Percentiles rank a stretch among this genome's conserved stretches.
These are phyloP conservation scores for Epichloe sibirici DNA, from an alignment of 2,329 filamentous ascomycete genomes.

Conservation along the genomic window DNA sequence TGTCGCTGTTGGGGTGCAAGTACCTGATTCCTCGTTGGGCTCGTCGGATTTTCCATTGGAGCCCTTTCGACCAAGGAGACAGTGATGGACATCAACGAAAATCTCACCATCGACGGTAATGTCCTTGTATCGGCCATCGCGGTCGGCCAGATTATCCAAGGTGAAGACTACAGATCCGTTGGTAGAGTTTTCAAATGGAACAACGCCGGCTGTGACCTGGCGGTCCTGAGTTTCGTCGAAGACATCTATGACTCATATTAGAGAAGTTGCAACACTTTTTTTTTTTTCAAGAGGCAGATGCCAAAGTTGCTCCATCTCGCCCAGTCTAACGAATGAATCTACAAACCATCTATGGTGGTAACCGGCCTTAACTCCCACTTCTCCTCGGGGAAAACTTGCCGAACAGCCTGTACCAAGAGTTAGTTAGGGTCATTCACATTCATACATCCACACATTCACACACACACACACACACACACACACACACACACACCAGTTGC, in stretches of 20 bases:
- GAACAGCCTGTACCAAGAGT: constrained; percentile 27
- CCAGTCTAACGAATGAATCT: background rate
- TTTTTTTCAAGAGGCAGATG: background rate
- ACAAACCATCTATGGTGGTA: constrained; percentile 36
- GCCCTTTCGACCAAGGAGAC: constrained; percentile 50
- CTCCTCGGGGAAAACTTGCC: constrained; percentile 34
- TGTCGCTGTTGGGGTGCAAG: constrained; percentile 36
- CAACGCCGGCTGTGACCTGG: constrained; percentile 58
- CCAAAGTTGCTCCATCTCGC: background rate
- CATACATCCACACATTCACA: background rate
- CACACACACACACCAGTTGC: background rate
- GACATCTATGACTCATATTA: constrained; percentile 44
- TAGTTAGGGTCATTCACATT: background rate
- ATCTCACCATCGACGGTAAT: constrained; percentile 71
- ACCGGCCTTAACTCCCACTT: constrained; percentile 38
- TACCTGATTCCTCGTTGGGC: constrained; percentile 25
- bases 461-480: background rate
- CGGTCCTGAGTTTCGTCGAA: constrained; percentile 66
- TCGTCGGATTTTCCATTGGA: constrained; percentile 16
- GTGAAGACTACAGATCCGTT: constrained; percentile 89
- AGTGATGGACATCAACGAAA: constrained; percentile 83
- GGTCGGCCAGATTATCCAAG: constrained; percentile 76
- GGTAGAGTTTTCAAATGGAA: constrained; percentile 92
- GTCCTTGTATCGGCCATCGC: constrained; percentile 48
- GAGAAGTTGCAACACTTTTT: background rate